A percentile compares a stretch with the other conserved stretches of the same genome.
Conservation (phyloP, 257 asterid species). For the Coffea canephora region DNA sequence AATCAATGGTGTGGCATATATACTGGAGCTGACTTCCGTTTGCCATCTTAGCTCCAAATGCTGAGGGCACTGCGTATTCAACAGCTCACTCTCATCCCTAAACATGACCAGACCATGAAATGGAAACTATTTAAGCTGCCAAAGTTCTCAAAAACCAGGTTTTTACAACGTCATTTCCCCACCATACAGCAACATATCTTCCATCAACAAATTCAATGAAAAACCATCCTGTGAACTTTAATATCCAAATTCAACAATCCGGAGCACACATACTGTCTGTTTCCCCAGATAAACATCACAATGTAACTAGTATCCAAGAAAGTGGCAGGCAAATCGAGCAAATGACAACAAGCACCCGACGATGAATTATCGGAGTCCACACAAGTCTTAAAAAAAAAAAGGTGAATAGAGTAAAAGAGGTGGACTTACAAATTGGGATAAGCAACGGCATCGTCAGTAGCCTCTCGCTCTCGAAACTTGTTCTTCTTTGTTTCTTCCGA, state of each 20-base stretch:
- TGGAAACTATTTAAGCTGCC: not conserved
- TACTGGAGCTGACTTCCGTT: constrained; percentile 96
- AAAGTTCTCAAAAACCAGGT: not conserved
- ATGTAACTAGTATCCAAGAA: not conserved
- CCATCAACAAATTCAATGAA: not conserved
- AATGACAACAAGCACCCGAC: not conserved
- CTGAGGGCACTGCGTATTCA: constrained; percentile 95
- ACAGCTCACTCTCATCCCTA: constrained; percentile 85
- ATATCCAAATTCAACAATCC: not conserved
- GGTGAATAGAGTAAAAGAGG: not conserved
- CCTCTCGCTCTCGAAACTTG: constrained; percentile 93
- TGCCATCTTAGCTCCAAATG: constrained; percentile 98
- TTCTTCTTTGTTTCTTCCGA: constrained; percentile 64
- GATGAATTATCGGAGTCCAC: not conserved
- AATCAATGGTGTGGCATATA: constrained; percentile 85
- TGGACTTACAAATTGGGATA: constrained; percentile 78
- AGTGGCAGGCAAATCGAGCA: not conserved
- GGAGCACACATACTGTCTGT: not conserved
- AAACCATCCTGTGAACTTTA: not conserved
- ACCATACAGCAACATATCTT: not conserved
- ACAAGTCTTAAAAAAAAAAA: constrained; percentile 4
- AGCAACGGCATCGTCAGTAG: constrained; percentile 85
- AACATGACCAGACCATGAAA: constrained; percentile 11
- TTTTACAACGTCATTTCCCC: not conserved
- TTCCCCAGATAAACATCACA: not conserved